These are phyloP conservation scores for Penicillium crustosum DNA, from an alignment of 2,329 filamentous ascomycete genomes.

Conservation along the genomic window DNA sequence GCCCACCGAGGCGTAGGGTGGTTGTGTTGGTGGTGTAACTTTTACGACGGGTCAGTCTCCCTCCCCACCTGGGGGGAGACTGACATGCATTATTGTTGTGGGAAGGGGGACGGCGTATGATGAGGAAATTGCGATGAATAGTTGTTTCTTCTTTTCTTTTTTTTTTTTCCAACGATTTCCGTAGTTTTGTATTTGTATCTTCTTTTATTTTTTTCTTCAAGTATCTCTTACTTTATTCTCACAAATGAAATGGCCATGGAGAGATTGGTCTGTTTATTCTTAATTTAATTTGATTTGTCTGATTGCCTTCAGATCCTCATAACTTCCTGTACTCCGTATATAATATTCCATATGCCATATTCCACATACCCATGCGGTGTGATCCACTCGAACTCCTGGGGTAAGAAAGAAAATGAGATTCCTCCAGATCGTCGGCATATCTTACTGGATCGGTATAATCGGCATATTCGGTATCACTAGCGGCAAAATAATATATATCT, in stretches of 20 bases:
- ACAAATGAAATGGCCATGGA: conserved; percentile 1
- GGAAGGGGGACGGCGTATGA: conserved; percentile 4
- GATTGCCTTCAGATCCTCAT: background rate
- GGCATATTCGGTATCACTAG: background rate
- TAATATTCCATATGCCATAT: background rate
- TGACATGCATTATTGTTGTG: conserved; percentile 8
- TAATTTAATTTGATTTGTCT: too few species aligned
- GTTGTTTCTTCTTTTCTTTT: background rate
- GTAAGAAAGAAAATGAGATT: background rate
- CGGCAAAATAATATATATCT: too few species aligned
- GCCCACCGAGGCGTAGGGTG: conserved; percentile 22
- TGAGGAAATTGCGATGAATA: conserved; percentile 22
- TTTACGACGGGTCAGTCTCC: conserved; percentile 5
- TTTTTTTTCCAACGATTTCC: background rate
- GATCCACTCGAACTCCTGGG: background rate
- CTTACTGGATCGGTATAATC: background rate
- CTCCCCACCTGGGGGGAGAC: background rate
- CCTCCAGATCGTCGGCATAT: background rate
- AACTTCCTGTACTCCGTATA: background rate
- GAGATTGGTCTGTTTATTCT: background rate
- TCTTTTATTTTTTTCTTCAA: conserved; percentile 4
- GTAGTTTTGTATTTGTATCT: conserved; percentile 13
- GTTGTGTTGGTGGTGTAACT: conserved; percentile 2
- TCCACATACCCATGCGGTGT: background rate
- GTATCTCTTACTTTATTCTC: conserved; percentile 13